A percentile compares a stretch with the other conserved stretches of the same genome.
phyloP scores from a whole-genome alignment of 1,139 yeast genomes.

The Barnettozyma hawaiiensis region DNA sequence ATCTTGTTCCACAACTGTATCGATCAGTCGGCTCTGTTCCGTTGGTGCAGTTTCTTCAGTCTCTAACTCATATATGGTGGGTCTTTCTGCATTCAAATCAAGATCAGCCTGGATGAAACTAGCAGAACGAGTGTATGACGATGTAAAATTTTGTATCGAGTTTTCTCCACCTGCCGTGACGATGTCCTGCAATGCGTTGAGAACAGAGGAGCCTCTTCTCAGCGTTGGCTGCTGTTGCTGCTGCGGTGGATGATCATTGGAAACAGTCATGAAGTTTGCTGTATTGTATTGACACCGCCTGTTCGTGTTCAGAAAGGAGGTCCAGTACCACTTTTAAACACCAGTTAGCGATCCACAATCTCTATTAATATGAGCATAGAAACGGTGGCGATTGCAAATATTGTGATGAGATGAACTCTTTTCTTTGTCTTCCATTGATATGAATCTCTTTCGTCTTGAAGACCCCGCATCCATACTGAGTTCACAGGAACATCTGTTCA shows the following conservation, averaged over 20 bases:
- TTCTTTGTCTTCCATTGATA: too few species aligned
- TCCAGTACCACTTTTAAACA: too few species aligned
- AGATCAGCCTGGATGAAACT: slow-evolving; percentile 24
- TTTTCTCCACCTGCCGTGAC: slow-evolving; percentile 21
- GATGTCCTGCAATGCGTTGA: slow-evolving; percentile 22
- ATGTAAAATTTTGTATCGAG: slow-evolving; percentile 22
- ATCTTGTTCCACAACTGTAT: neutral
- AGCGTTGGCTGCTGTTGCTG: neutral
- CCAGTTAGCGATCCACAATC: too few species aligned
- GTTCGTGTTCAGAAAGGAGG: too few species aligned
- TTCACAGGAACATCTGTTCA: too few species aligned
- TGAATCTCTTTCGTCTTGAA: too few species aligned
- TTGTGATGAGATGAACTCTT: too few species aligned
- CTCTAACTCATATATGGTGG: slow-evolving; percentile 13
- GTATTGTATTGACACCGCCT: neutral
- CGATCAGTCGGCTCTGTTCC: slow-evolving; percentile 12
- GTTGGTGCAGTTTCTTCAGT: slow-evolving; percentile 11
- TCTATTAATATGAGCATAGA: too few species aligned
- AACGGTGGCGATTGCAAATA: too few species aligned
- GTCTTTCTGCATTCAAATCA: slow-evolving; percentile 17
- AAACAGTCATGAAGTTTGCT: neutral
- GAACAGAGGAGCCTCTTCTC: slow-evolving; percentile 17
- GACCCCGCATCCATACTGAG: too few species aligned
- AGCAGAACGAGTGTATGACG: slow-evolving; percentile 23
- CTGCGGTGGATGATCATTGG: neutral